Evolutionary conservation across 208 protist genomes (phyloP).

Genomic region (Leishmania mexicana): DNA sequence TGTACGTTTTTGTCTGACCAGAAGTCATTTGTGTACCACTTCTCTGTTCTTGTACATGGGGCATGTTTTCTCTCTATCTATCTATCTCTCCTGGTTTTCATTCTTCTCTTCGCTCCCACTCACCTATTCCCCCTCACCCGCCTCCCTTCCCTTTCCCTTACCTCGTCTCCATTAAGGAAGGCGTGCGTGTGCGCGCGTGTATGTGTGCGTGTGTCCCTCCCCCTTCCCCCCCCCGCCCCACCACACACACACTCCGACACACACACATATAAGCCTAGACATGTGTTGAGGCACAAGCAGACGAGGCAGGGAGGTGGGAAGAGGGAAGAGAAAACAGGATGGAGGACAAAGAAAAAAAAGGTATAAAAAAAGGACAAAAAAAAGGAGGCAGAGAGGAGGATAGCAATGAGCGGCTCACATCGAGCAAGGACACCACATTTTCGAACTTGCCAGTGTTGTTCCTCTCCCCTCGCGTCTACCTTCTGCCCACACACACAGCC

Average conservation of each 20-base stretch:
- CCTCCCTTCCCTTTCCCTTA: not conserved
- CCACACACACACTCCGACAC: not conserved
- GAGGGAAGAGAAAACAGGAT: not conserved
- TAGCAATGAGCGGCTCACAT: not conserved
- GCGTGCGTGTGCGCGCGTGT: not conserved
- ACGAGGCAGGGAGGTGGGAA: not conserved
- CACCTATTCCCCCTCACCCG: not conserved
- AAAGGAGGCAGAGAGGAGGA: not conserved
- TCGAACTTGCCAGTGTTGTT: not conserved
- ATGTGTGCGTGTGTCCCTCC: not conserved
- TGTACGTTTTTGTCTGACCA: not conserved
- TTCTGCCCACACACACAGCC: not conserved
- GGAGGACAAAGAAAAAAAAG: not conserved
- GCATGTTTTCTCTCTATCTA: not conserved
- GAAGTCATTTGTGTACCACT: constrained; percentile 1
- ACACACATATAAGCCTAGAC: not conserved
- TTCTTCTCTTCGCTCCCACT: not conserved
- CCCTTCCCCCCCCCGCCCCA: not conserved
- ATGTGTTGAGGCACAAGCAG: not conserved
- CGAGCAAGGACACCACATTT: not conserved
- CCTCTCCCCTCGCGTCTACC: not conserved
- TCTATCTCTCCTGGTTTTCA: not conserved
- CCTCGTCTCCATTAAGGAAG: not conserved
- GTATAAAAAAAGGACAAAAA: not conserved
- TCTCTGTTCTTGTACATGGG: not conserved